phyloP scores from a whole-genome alignment of 805 yeast species.

The Candida broadrunensis region DNA sequence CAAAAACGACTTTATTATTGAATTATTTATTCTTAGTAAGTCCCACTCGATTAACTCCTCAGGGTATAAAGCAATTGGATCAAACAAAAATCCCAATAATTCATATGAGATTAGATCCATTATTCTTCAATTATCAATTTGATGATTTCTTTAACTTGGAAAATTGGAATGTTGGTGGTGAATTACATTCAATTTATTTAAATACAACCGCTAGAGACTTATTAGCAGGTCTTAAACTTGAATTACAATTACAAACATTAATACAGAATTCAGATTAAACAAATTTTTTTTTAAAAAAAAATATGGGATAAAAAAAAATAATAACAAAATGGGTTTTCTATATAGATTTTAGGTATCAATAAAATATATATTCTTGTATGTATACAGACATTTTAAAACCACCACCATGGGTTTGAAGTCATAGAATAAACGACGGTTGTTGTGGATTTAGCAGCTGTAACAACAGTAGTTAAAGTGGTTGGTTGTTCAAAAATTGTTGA shows the following conservation, averaged over 20 bases:
- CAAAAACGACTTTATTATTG: conserved; percentile 12
- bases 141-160: conserved; percentile 26
- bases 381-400: too few relatives aligned
- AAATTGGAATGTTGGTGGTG: conserved; percentile 43
- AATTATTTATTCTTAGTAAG: conserved; percentile 43
- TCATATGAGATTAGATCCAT: conserved; percentile 38
- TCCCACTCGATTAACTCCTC: conserved; percentile 45
- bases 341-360: too few relatives aligned
- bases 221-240: conserved; percentile 24
- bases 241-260: conserved; percentile 16
- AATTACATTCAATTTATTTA: conserved; percentile 16
- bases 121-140: conserved; percentile 11
- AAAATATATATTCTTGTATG: too few relatives aligned
- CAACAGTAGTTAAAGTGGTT: not conserved
- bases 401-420: not conserved
- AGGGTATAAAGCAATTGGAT: conserved; percentile 45
- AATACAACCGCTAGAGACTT: conserved; percentile 17
- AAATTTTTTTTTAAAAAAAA: not conserved
- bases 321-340: too few relatives aligned
- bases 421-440: not conserved
- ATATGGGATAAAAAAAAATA: too few relatives aligned
- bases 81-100: conserved; percentile 45
- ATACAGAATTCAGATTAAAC: not conserved
- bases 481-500: not conserved
- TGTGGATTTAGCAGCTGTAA: not conserved